Base-by-base conservation (phyloP, 2,329 filamentous ascomycete genomes). In the Geosmithia morbida region DNA sequence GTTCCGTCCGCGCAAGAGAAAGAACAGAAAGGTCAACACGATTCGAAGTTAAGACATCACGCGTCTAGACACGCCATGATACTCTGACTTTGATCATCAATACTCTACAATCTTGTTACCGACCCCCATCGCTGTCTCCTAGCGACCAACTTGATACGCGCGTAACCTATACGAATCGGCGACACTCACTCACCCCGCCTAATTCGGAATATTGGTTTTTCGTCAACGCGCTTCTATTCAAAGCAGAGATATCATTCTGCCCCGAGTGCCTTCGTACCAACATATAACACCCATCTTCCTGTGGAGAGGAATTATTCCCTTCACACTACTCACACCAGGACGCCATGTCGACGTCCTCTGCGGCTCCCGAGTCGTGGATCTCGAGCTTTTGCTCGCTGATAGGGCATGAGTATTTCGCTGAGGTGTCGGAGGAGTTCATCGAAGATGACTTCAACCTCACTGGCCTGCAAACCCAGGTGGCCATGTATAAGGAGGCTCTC, bases 381-480 rank as follows among this genome's bases (percentile, higher is more conserved):
- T 85, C 87, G 53, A 94, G 89, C 49, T 98, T 96, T 66, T 98
- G 92, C 72, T 88, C 87, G 40, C 74, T 97, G 43, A 77, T 97
- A 51, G 92, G 92, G 51, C 92, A 98, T 64, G 92, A 98, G 66
- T 98, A 97, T 70, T 98, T 98, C 66, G 92, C 92, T 52, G 92
- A 98, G 70, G 90, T 98, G 46, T 92, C 87, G 43, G 92, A 98
- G 68, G 92, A 98, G 60, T 98, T 98, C 59, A 97, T 98, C 61
- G 92, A 98, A 66, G 92, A 98, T 79, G 92, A 98, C 66, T 98
- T 98, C 74, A 98, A 98, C 66, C 74, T 98, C 54, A 98, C 92
- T 1, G 92, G 92, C 45, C 73, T 98, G 58, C 88, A 95, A 66
- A 85, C 83, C 50, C 90, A 97, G 68, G 92, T 98, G 46, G 84